Percentiles rank a stretch among this genome's conserved stretches.
Evolutionary conservation across 306 rosid species (phyloP).

Genomic region (Comarum palustre): DNA sequence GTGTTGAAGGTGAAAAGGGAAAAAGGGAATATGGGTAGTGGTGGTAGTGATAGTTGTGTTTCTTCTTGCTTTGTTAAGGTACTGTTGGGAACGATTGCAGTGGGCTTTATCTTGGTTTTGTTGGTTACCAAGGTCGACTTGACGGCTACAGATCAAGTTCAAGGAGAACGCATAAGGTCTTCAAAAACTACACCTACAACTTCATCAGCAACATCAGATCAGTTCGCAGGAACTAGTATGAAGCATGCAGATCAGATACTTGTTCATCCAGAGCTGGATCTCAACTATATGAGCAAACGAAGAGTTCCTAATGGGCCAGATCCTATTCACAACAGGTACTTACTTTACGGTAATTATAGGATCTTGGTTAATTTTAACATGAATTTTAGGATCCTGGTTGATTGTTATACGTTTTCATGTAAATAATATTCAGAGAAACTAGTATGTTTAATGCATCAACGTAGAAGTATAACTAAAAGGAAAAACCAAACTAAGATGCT

Average conservation of each 20-base stretch:
- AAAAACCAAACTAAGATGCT: not conserved
- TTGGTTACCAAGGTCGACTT: constrained; percentile 38
- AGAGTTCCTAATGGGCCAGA: constrained; percentile 92
- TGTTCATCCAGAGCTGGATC: constrained; percentile 50
- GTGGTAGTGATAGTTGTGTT: constrained; percentile 14
- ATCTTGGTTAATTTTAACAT: not conserved
- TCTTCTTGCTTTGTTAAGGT: constrained; percentile 36
- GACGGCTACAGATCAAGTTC: not conserved
- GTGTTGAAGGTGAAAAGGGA: constrained; percentile 10
- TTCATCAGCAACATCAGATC: constrained; percentile 8
- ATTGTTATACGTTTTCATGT: not conserved
- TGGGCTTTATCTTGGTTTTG: constrained; percentile 55
- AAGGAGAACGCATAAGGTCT: constrained; percentile 17
- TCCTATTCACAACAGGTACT: constrained; percentile 93
- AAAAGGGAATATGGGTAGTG: constrained; percentile 31
- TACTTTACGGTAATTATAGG: not conserved
- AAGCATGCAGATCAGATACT: constrained; percentile 26
- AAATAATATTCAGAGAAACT: not conserved
- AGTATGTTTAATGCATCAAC: not conserved
- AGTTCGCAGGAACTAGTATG: constrained; percentile 16
- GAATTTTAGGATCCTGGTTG: not conserved
- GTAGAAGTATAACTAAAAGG: not conserved
- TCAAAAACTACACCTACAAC: constrained; percentile 18
- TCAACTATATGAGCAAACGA: constrained; percentile 75
- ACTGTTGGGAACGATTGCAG: constrained; percentile 37